phyloP scores from a whole-genome alignment of 768 basidiomycete species.

The Tephrocybe sp. region DNA sequence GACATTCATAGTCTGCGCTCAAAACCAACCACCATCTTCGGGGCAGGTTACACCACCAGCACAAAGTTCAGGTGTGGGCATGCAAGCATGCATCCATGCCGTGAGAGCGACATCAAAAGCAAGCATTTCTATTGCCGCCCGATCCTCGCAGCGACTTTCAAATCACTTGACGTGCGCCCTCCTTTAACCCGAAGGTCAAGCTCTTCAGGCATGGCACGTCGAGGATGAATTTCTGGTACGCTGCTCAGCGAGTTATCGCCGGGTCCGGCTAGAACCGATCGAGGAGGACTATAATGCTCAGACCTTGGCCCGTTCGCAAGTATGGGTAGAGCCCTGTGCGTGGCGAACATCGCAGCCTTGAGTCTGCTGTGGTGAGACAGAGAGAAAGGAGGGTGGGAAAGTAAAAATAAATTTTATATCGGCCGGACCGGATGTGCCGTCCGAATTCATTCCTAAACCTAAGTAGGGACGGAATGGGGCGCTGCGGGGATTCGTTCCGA shows the following conservation, averaged over 20 bases:
- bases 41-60: too few relatives aligned
- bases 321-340: constrained; percentile 40
- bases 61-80: background rate
- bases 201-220: constrained; percentile 9
- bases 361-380: constrained; percentile 25
- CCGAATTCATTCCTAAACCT: too few relatives aligned
- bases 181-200: constrained; percentile 16
- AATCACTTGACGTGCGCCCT: constrained; percentile 2
- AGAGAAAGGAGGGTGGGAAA: background rate
- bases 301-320: constrained; percentile 38
- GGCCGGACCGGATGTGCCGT: background rate
- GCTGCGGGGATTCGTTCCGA: too few relatives aligned
- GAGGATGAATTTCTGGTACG: constrained; percentile 27
- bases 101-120: background rate
- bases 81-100: background rate
- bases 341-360: constrained; percentile 47
- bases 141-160: constrained; percentile 29
- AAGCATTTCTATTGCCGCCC: constrained; percentile 9
- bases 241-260: constrained; percentile 21
- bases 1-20: too few relatives aligned
- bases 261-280: constrained; percentile 28
- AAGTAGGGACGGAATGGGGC: too few relatives aligned
- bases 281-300: constrained; percentile 28
- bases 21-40: background rate
- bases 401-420: background rate